Conservation (phyloP, 1,284 basidiomycete species). For the Ustilago tritici region DNA sequence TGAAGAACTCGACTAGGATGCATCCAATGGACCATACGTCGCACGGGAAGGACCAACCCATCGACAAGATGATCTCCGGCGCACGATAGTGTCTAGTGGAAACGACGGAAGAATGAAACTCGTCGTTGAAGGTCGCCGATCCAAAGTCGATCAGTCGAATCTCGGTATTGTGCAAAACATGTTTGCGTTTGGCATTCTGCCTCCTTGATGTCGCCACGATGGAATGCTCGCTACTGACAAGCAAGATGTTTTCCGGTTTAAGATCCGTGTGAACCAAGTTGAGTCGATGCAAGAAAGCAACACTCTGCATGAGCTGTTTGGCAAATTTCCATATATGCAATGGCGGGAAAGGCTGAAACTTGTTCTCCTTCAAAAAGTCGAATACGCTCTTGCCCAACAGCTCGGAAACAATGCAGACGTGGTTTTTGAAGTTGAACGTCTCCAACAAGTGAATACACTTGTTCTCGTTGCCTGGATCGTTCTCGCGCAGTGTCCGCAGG, state of each 20-base stretch:
- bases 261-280: constrained; percentile 97
- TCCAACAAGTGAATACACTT: constrained; percentile 97
- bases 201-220: constrained; percentile 54
- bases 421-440: constrained; percentile 96
- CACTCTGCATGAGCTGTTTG: constrained; percentile 88
- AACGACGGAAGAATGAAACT: constrained; percentile 98
- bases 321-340: constrained; percentile 97
- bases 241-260: constrained; percentile 86
- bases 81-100: constrained; percentile 98
- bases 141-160: constrained; percentile 99
- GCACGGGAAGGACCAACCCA: constrained; percentile 98
- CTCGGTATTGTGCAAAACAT: constrained; percentile 84
- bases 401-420: constrained; percentile 97
- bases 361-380: constrained; percentile 98
- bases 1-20: constrained; percentile 98
- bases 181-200: constrained; percentile 59
- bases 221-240: constrained; percentile 85
- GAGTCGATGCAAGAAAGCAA: constrained; percentile 92
- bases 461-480: constrained; percentile 88
- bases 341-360: constrained; percentile 94
- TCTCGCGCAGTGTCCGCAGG: constrained; percentile 87
- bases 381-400: constrained; percentile 97
- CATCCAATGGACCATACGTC: constrained; percentile 99
- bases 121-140: constrained; percentile 95
- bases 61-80: constrained; percentile 94